A percentile compares a stretch with the other conserved stretches of the same genome.
phyloP scores from a whole-genome alignment of 148 eudicot species.

The Chenopodium album region DNA sequence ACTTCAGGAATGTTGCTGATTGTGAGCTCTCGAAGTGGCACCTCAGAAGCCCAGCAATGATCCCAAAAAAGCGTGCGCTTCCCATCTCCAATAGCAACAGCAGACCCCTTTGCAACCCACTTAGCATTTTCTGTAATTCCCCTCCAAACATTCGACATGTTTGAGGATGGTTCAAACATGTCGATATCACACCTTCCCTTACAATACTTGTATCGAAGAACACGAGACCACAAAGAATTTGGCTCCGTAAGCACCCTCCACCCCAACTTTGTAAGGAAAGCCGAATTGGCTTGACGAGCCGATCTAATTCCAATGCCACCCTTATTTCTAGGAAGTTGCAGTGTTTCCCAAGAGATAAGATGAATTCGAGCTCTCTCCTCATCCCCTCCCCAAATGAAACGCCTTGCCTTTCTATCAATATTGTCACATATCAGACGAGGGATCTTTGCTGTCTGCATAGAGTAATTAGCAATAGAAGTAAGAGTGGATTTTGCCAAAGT shows the following conservation, averaged over 20 bases:
- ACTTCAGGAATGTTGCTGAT: no score
- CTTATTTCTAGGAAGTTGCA: background rate
- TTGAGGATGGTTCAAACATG: background rate
- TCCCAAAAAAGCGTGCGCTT: background rate
- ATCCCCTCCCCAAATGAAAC: no score
- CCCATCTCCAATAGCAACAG: background rate
- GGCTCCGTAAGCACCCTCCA: background rate
- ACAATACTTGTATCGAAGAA: background rate
- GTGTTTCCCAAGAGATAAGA: background rate
- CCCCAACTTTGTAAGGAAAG: background rate
- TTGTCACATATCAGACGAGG: no score
- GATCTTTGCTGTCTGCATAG: no score
- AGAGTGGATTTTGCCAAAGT: no score
- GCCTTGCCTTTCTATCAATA: no score
- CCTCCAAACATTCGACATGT: background rate
- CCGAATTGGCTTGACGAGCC: background rate
- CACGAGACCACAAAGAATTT: background rate
- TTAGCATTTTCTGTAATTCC: background rate
- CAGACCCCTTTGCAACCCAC: background rate
- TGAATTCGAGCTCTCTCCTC: no score
- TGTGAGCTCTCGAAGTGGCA: background rate
- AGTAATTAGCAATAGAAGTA: no score
- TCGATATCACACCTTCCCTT: background rate
- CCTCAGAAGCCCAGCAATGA: background rate
- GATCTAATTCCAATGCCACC: background rate